Evolutionary conservation across 1,139 yeast species (phyloP), one percentile per base, ranked within the genome.

Genomic region (Zhuliangozyma blackwelliae): DNA sequence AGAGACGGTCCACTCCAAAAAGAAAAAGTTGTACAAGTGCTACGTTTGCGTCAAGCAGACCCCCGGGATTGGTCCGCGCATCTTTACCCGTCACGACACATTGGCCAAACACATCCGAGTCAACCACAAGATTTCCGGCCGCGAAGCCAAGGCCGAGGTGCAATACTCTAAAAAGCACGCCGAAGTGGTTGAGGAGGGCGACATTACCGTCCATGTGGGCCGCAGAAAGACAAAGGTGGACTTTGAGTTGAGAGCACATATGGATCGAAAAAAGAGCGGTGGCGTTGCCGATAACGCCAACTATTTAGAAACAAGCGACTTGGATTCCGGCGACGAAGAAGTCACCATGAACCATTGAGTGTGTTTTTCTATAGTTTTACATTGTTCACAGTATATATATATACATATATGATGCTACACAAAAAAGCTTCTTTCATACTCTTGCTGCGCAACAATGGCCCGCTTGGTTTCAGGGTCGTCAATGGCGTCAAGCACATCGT

Each of bases 1-100:
- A 62, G 96, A 92, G 56, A 90, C 97, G 0, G 92, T 92, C 38
- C 98, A 92, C 59, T 92, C 97, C 2, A 73, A 85, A 38, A 85
- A 83, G 60, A 84, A 92, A 61, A 85, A 85, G 52, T 77, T 86
- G 36, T 92, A 82, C 68, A 82, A 85, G 54, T 92, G 98, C 60
- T 82, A 81, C 53, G 81, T 84, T 30, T 92, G 98, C 63, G 84
- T 81, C 31, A 80, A 77, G 49, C 81, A 76, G 49, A 67, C 70
- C 45, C 76, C 76, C 1, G 54, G 54, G 7, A 63, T 65, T 20
- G 75, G 75, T 0, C 70, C 79, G 13, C 64, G 92, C 63, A 88
- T 95, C 2, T 92, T 92, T 56, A 85, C 96, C 35, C 77, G 98
- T 47, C 86, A 89, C 59, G 98, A 92, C 61, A 97, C 98, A 2